A percentile compares a stretch with the other conserved stretches of the same genome.
phyloP scores from a whole-genome alignment of 1,284 basidiomycete species.

The Apiotrichum siamense region DNA sequence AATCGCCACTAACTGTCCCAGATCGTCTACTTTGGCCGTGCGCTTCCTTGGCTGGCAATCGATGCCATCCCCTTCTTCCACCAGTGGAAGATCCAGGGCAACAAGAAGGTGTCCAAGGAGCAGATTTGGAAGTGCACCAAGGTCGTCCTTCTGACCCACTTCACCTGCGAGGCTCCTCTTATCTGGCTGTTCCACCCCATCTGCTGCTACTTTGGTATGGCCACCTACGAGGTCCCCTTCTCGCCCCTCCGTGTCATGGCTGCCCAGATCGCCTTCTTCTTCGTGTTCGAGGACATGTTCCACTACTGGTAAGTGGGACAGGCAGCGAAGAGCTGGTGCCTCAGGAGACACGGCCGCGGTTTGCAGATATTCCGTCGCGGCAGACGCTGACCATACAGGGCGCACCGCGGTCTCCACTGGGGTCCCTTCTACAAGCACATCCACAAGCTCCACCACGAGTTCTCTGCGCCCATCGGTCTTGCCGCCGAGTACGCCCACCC shows the following conservation, averaged over 20 bases:
- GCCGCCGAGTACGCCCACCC: slow-evolving; percentile 98
- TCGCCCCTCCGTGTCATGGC: slow-evolving; percentile 63
- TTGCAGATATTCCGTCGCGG: too few species aligned
- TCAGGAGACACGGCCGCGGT: too few species aligned
- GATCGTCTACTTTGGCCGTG: slow-evolving; percentile 95
- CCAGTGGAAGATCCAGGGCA: slow-evolving; percentile 87
- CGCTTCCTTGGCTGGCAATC: slow-evolving; percentile 92
- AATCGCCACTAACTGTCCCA: slow-evolving; percentile 35
- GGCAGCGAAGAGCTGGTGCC: too few species aligned
- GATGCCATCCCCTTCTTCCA: slow-evolving; percentile 90
- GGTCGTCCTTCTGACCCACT: slow-evolving; percentile 89
- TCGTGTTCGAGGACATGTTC: slow-evolving; percentile 93
- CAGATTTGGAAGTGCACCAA: slow-evolving; percentile 98
- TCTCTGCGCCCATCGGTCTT: slow-evolving; percentile 92
- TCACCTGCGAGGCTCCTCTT: slow-evolving; percentile 91
- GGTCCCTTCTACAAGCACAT: slow-evolving; percentile 92
- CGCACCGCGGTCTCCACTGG: slow-evolving; percentile 85
- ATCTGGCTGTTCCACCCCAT: slow-evolving; percentile 97
- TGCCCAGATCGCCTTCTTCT: slow-evolving; percentile 82
- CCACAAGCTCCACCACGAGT: slow-evolving; percentile 97
- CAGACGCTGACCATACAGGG: slow-evolving; percentile 32
- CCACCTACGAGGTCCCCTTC: slow-evolving; percentile 84
- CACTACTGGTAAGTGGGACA: slow-evolving; percentile 51
- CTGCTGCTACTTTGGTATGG: slow-evolving; percentile 82
- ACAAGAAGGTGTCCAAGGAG: slow-evolving; percentile 67